Base-by-base conservation (phyloP, 1,284 basidiomycete species). In the Rhodotorula sp. region DNA sequence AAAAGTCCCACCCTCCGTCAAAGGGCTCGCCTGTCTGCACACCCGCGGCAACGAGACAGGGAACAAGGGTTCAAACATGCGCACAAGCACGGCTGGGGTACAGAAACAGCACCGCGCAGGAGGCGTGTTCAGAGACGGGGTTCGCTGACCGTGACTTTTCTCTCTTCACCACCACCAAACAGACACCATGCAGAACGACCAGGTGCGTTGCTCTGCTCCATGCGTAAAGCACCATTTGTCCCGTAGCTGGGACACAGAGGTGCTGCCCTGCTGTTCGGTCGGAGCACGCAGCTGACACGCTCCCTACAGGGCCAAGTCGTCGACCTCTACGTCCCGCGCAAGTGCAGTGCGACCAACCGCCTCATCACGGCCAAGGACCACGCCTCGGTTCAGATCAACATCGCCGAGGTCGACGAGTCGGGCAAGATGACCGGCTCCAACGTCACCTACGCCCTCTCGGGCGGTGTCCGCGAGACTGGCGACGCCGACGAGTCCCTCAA, bases 281-380 rank as follows among this genome's bases (percentile, higher is more conserved):
- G 37, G 37, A 1, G 6, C 37, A 37, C 37, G 37, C 37, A 42
- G 37, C 37, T 42, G 37, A 42, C 37, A 12, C 1, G 24, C 37
- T 20, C 1, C n/a, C 46, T 48, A 10, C 78, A 97, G 92, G 95
- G 95, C 86, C 87, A 93, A 83, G 95, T 99, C 83, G 95, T 99
- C 82, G 95, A 99, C 87, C 93, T 99, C 84, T 99, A 99, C 87
- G 94, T 99, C 82, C 95, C 95, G 82, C 93, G 95, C 87, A 98
- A 99, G 85, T 99, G 96, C 84, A 87, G 92, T 82, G 77, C 66
- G 68, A 77, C 80, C 90, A 93, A 93, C 87, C 91, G 93, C 78
- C 86, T 97, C 80, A 97, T 97, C 83, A 95, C 92, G 79, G 91
- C 95, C 80, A 98, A 99, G 86, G 95, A 99, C 84, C 93, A 98